Base-by-base conservation (phyloP, 306 rosid species). In the Hylodesmum podocarpum region DNA sequence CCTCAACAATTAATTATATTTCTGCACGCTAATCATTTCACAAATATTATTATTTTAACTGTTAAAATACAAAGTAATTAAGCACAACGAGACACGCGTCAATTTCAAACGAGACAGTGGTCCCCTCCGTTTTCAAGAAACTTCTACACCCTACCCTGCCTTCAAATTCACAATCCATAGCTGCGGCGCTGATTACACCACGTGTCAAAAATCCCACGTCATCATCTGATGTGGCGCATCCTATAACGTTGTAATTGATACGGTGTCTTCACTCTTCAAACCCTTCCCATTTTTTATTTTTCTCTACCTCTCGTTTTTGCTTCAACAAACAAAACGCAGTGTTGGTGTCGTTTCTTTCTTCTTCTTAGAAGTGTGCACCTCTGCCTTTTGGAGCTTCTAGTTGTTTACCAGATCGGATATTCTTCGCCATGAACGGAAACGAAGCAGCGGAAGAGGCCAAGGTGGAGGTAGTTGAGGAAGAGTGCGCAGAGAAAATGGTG, bases 61-160 rank as follows among this genome's bases (percentile, higher is more conserved):
- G 4, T 31, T 31, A 70, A 46, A 58, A 51, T 62, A 19, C 6
- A 34, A 8, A 2, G n/a, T 11, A 7, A 1, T 12, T 8, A 29
- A 16, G 37, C 40, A 12, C 5, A 24, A 39, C 8, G 9, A 25
- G 53, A 71, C 78, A 85, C 86, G 80, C 76, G 87, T 77, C 88
- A 11, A n/a, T n/a, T 24, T 10, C 70, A 19, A 33, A 21, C 2
- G 3, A 46, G 2, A 34, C 55, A 34, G 15, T 7, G 82, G 58
- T 37, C 77, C 81, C 66, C 46, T 21, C 39, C 73, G 8, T 44
- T 78, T 84, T 92, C 93, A 82, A 72, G 91, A 87, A 90, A 71
- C 57, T 89, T 89, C 95, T 58, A 31, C 46, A 53, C 49, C 21
- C 41, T 18, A 27, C 66, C 36, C 18, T 36, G 72, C 15, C 66